Evolutionary conservation across 2,329 filamentous ascomycete species (phyloP).

Genomic region (Monosporascus sp.): DNA sequence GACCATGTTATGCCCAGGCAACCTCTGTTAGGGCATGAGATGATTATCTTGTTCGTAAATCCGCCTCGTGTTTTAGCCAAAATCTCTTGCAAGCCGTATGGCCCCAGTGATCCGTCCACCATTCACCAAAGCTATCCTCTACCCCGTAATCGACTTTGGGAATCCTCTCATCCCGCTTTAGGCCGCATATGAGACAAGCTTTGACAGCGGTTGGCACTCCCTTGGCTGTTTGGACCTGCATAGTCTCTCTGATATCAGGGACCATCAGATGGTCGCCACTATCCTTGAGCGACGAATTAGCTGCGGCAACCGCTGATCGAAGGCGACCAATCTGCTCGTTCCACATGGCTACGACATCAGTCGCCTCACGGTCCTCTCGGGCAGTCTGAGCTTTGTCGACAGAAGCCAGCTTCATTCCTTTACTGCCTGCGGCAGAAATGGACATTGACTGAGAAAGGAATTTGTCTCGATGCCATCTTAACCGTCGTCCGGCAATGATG

Average conservation of each 20-base stretch:
- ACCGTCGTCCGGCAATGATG: conserved; percentile 76
- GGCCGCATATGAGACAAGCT: conserved; percentile 77
- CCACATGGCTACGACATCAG: conserved; percentile 73
- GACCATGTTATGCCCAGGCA: too few relatives aligned
- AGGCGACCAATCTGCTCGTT: conserved; percentile 69
- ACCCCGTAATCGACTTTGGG: conserved; percentile 68
- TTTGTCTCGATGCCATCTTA: conserved; percentile 86
- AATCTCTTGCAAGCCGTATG: conserved; percentile 76
- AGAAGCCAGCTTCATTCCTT: conserved; percentile 86
- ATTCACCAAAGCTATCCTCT: conserved; percentile 91
- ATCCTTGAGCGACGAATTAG: conserved; percentile 42
- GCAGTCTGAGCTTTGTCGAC: conserved; percentile 78
- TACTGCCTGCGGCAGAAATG: conserved; percentile 70
- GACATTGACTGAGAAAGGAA: conserved; percentile 83
- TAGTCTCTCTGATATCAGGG: conserved; percentile 66
- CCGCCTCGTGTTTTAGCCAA: conserved; percentile 72
- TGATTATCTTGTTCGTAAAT: conserved; percentile 59
- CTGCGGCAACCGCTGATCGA: conserved; percentile 64
- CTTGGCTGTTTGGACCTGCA: conserved; percentile 63
- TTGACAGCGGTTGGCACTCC: conserved; percentile 69
- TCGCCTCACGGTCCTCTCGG: conserved; percentile 79
- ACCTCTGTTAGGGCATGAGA: too few relatives aligned
- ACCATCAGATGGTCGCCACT: conserved; percentile 41
- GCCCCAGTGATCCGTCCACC: conserved; percentile 90
- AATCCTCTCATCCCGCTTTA: conserved; percentile 83